Base-by-base conservation (phyloP, 352 stramenopile genomes). In the Phytophthora pistaciae region DNA sequence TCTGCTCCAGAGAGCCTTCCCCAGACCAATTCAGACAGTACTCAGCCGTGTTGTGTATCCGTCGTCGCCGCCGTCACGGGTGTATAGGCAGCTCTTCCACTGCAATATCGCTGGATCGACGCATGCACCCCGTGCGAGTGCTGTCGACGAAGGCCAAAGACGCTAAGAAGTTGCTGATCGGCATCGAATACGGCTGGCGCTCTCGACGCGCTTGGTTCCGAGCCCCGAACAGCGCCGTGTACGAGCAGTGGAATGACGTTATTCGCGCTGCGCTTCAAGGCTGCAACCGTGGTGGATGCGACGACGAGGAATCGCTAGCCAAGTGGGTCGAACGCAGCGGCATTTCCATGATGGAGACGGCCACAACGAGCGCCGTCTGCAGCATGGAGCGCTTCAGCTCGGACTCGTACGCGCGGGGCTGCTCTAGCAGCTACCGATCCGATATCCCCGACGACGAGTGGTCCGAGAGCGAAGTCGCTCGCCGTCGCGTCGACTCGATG, bases 361-460 rank as follows among this genome's bases (percentile, higher is more conserved):
- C 66, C n/a, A 62, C 60, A 33, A 68, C 63, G 7, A 75, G 50
- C 23, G 52, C 7, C 9, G 4, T 40, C 29, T 48, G 50, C 44
- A 70, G 58, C 48, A 6, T 63, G 3, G 55, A 70, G 11, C 65
- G 70, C 27, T 57, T 56, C 38, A 74, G 70, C 13, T 55, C 54
- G 7, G 70, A 74, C 31, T 77, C 70, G 14, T 74, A 77, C 42
- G 42, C 33, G 3, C 48, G 49, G 62, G 63, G 44, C 9, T 64
- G 48, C 40, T 74, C 66, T 3, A 67, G 20, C 21, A 77, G 66
- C 66, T 74, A 67, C 23, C 60, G 56, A 33, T 77, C 70, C 23
- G 70, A 74, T 27, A 77, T 74, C 18, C 70, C 70, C 8, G 70
- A 77, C 31, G 70, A 77, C 9, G 70, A 77, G 42, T 77, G 60